These are phyloP conservation scores for Aspergillus terreus DNA, from an alignment of 2,329 filamentous ascomycete genomes.

Conservation along the genomic window DNA sequence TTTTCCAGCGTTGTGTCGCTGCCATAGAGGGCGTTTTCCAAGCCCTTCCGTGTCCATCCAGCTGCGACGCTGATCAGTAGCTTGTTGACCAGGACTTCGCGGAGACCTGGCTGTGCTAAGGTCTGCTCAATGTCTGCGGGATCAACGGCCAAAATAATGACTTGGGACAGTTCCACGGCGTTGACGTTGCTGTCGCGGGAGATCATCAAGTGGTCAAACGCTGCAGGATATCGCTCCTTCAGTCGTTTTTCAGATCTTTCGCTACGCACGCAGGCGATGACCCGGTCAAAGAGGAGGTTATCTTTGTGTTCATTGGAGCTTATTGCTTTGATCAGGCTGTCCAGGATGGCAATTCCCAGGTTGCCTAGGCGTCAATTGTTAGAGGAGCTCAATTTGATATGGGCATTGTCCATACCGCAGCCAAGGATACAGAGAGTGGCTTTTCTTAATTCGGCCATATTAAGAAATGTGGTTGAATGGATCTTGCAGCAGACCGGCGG, in stretches of 20 bases:
- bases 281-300: constrained; percentile 25
- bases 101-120: constrained; percentile 36
- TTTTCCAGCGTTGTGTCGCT: constrained; percentile 14
- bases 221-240: constrained; percentile 25
- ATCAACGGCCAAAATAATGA: constrained; percentile 48
- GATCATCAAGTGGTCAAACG: constrained; percentile 28
- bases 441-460: not conserved
- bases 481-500: not conserved
- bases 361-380: constrained; percentile 29
- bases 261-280: constrained; percentile 44
- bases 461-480: not conserved
- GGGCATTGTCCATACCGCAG: constrained; percentile 11
- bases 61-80: constrained; percentile 52
- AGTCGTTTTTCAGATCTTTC: constrained; percentile 34
- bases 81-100: constrained; percentile 41
- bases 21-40: constrained; percentile 37
- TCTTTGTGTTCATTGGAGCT: constrained; percentile 1
- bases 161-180: constrained; percentile 35
- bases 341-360: constrained; percentile 36
- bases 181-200: constrained; percentile 30
- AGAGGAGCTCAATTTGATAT: not conserved
- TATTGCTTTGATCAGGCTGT: constrained; percentile 26
- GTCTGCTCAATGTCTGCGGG: constrained; percentile 42
- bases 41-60: constrained; percentile 43
- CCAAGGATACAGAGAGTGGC: constrained; percentile 16